These are phyloP conservation scores for Leccinum rimulosum DNA, from an alignment of 768 basidiomycete genomes.

Conservation along the genomic window DNA sequence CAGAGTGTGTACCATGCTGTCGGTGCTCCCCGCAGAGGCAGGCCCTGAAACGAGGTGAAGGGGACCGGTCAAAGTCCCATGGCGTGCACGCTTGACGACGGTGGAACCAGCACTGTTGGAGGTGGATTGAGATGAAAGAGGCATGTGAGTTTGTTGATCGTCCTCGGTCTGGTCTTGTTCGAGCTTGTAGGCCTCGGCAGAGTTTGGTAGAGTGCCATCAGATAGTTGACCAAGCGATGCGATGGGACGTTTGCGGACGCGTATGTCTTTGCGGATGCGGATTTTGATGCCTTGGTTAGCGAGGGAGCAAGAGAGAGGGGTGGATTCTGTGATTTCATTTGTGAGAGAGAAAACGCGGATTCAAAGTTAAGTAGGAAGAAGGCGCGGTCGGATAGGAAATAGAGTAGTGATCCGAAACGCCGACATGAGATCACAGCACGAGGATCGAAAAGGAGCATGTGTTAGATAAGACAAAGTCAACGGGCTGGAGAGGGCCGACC, in stretches of 20 bases:
- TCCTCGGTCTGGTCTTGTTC: conserved; percentile 34
- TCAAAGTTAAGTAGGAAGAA: conserved; percentile 4
- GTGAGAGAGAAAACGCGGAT: background rate
- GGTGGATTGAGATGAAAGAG: conserved; percentile 10
- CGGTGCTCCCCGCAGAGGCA: conserved; percentile 12
- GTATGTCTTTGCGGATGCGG: conserved; percentile 88
- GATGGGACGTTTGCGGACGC: conserved; percentile 70
- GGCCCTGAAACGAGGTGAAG: conserved; percentile 21
- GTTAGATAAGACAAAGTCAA: conserved; percentile 23
- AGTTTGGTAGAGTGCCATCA: conserved; percentile 12
- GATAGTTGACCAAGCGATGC: conserved; percentile 29
- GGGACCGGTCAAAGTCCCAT: conserved; percentile 25
- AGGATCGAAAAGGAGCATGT: conserved; percentile 5
- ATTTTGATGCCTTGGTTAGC: conserved; percentile 96
- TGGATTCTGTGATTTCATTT: conserved; percentile 59
- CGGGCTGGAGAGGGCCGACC: conserved; percentile 43
- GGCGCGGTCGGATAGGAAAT: conserved; percentile 10
- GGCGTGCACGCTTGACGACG: conserved; percentile 27
- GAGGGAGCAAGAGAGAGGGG: conserved; percentile 81
- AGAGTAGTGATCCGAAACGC: conserved; percentile 19
- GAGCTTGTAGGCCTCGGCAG: conserved; percentile 15
- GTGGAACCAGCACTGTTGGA: conserved; percentile 3
- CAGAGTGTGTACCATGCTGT: conserved; percentile 20
- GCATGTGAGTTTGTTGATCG: conserved; percentile 7
- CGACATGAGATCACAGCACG: conserved; percentile 13